Evolutionary conservation across 176 grass and related monocot genomes (phyloP), one percentile per base, ranked within the genome.

Genomic region (Phoenix roebelenii): DNA sequence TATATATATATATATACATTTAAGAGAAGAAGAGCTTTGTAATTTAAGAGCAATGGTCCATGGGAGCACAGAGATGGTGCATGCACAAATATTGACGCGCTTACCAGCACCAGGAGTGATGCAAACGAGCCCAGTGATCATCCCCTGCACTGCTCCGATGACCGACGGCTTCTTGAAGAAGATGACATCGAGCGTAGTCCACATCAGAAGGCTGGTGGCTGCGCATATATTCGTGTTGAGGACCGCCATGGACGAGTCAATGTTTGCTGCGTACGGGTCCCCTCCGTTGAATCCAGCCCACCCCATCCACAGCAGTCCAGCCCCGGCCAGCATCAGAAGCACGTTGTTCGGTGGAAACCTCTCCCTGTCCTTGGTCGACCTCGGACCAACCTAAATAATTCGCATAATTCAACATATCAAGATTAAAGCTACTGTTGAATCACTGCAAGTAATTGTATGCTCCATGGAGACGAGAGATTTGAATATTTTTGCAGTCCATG

Each of bases 151-250:
- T 0, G 65, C 65, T 51, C 65, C 65, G 16, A 67, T 67, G 9
- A 67, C 65, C 4, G 65, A 67, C 25, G 65, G 65, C 65, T 67
- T 67, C 51, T 54, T 54, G 65, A 67, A 67, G 65, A 55, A 67
- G 16, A 67, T 30, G 16, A 67, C 65, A 26, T 67, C 65, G 24
- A 67, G 51, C 25, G 51, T 54, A 24, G 65, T 67, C 65, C 65
- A 67, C n/a, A 32, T 22, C 16, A 67, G 51, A 4, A 67, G 65
- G 65, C 65, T 67, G 25, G 52, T 67, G 7, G 65, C 51, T 0
- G 51, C 65, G 65, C 65, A 67, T 17, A 67, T 32, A 26, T 67
- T 51, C 3, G 65, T 67, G 65, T 67, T 67, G 17, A 67, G 65
- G 26, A 67, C 65, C 24, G 65, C 65, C 65, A 67, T 32, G 16